Evolutionary conservation across 257 asterid species (phyloP), one percentile per base, ranked within the genome.

Genomic region (Forsythia suspensa): DNA sequence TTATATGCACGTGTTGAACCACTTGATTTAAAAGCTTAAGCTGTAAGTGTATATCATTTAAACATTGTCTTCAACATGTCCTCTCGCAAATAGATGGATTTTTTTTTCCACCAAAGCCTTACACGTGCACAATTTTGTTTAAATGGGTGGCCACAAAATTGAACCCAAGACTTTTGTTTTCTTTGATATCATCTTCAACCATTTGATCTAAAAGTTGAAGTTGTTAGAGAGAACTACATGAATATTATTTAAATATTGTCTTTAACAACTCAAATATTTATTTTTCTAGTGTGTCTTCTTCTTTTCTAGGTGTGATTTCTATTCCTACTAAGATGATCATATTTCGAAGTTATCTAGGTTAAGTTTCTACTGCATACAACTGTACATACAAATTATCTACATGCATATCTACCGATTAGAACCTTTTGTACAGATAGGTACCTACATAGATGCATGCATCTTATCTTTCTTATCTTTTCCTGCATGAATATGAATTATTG

Each of bases 401-500:
- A 12, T 11, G 55, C 55, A 46, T 46, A 46, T 46, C 55, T 13
- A 46, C 55, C 5, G 18, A 46, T 3, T 46, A 48, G 15, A 48
- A 48, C 57, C 57, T 48, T 48, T 6, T 48, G 57, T 0, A 13
- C 57, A 4, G 3, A n/a, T 48, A 24, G 24, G 24, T 24, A 48
- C 57, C 57, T 12, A 13, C 18, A 13, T 48, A 48, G 57, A 13
- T 48, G 15, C 55, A 3, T 12, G n/a, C 5, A 48, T 13, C 57
- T 48, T 12, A 48, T 48, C 57, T 55, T 55, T 13, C 57, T 48
- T 12, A 48, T 48, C 57, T 55, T 55, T 55, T n/a, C 18, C 36
- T 21, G 37, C 41, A 44, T 57, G 70, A 57, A 55, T 61, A 52
- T 12, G 79, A 73, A 73, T 74, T 36, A n/a, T 70, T 40, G 21